Conservation (phyloP, 352 stramenopile genomes). For the Phytophthora hibernalis region DNA sequence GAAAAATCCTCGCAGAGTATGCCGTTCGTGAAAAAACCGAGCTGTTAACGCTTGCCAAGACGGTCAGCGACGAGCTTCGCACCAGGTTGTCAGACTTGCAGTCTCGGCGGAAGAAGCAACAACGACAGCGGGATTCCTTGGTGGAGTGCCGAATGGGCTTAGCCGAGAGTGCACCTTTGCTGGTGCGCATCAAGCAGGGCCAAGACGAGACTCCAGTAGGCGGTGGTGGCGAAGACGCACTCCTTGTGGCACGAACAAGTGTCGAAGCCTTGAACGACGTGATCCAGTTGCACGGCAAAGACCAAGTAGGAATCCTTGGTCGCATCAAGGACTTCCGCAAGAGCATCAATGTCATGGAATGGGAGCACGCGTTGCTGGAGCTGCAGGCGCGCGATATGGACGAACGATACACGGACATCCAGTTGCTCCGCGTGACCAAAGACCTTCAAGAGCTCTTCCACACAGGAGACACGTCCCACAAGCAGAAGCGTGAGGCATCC, state of each 20-base stretch:
- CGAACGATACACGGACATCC: slow-evolving; percentile 93
- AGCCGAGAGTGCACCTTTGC: slow-evolving; percentile 65
- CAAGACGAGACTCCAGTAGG: slow-evolving; percentile 85
- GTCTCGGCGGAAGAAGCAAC: slow-evolving; percentile 35
- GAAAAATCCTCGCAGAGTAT: slow-evolving; percentile 75
- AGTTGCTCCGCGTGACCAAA: slow-evolving; percentile 94
- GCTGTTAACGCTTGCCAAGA: slow-evolving; percentile 48
- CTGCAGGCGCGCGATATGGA: slow-evolving; percentile 88
- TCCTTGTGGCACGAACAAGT: slow-evolving; percentile 79
- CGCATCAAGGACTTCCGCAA: slow-evolving; percentile 95
- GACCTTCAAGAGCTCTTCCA: slow-evolving; percentile 92
- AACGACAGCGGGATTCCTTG: slow-evolving; percentile 22
- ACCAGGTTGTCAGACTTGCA: slow-evolving; percentile 55
- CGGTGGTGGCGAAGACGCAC: slow-evolving; percentile 65
- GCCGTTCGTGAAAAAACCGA: slow-evolving; percentile 63
- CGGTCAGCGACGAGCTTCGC: slow-evolving; percentile 65
- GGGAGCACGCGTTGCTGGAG: slow-evolving; percentile 87
- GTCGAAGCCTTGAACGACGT: slow-evolving; percentile 91
- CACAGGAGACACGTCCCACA: slow-evolving; percentile 79
- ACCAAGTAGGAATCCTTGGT: slow-evolving; percentile 85
- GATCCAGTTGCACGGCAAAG: slow-evolving; percentile 85
- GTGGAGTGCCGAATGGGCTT: slow-evolving; percentile 13
- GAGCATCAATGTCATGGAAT: slow-evolving; percentile 95
- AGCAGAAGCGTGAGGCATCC: slow-evolving; percentile 77
- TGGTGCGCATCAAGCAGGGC: slow-evolving; percentile 92